phyloP scores from a whole-genome alignment of 2,329 filamentous ascomycete species.

The Coccinonectria pachysandricola region DNA sequence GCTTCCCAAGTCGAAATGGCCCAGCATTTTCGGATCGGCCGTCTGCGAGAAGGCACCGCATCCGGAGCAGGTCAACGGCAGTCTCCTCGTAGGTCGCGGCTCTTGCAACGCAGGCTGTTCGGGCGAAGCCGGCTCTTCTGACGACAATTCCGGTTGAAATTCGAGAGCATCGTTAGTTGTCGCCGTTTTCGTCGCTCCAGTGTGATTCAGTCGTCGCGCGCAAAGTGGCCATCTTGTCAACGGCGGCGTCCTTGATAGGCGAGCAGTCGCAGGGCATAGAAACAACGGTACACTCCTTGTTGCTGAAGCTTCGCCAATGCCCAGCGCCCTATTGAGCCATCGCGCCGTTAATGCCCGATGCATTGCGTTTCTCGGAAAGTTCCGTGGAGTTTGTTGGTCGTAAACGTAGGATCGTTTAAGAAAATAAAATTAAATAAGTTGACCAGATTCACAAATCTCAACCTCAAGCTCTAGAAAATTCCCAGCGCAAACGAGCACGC shows the following conservation, averaged over 20 bases:
- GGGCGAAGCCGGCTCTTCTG: no score
- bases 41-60: constrained; percentile 57
- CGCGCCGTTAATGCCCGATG: constrained; percentile 32
- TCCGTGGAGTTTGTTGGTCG: constrained; percentile 2
- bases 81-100: no score
- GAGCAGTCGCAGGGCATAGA: constrained; percentile 32
- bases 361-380: constrained; percentile 22
- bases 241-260: constrained; percentile 5
- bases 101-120: no score
- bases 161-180: constrained; percentile 3
- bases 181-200: constrained; percentile 13
- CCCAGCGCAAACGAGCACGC: constrained; percentile 9
- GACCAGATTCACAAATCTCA: constrained; percentile 7
- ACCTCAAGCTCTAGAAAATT: constrained; percentile 16
- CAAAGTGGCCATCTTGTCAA: constrained; percentile 7
- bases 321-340: constrained; percentile 33
- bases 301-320: constrained; percentile 28
- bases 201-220: constrained; percentile 19
- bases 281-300: constrained; percentile 34
- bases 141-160: no score
- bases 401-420: constrained; percentile 1
- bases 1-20: constrained; percentile 44
- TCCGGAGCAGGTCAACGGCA: constrained; percentile 51
- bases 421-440: neutral
- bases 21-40: constrained; percentile 36